Conservation (phyloP, 2,329 filamentous ascomycete species). For the Verticillium isaacii region DNA sequence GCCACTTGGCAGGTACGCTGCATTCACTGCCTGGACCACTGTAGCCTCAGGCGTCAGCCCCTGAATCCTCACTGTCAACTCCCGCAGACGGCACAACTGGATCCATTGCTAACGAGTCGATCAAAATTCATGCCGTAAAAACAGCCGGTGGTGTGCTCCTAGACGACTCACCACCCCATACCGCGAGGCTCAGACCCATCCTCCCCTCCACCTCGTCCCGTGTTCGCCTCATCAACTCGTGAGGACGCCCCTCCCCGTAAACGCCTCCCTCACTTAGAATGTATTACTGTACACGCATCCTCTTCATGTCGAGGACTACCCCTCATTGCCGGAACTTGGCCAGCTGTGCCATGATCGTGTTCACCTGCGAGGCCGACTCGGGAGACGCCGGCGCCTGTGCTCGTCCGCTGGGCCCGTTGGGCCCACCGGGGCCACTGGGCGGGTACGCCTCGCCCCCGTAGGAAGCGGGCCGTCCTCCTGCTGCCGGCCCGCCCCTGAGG, state of each 20-base stretch:
- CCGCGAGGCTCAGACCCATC: slow-evolving; percentile 3
- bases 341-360: slow-evolving; percentile 72
- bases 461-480: slow-evolving; percentile 16
- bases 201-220: slow-evolving; percentile 4
- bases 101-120: background rate
- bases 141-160: background rate
- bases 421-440: slow-evolving; percentile 11
- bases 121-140: background rate
- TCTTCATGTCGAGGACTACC: no score
- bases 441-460: slow-evolving; percentile 23
- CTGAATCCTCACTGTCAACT: no score
- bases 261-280: background rate
- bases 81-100: no score
- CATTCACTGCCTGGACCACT: no score
- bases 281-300: no score
- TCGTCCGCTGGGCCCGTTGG: slow-evolving; percentile 19
- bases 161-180: background rate
- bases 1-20: no score
- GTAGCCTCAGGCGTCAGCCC: background rate
- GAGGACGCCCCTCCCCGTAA: background rate
- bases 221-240: slow-evolving; percentile 4
- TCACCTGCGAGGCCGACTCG: slow-evolving; percentile 49
- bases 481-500: slow-evolving; percentile 23
- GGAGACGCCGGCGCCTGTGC: slow-evolving; percentile 15
- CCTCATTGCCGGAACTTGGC: slow-evolving; percentile 56